Evolutionary conservation across 176 grass and related monocot genomes (phyloP).

Genomic region (Rhynchospora breviuscula): DNA sequence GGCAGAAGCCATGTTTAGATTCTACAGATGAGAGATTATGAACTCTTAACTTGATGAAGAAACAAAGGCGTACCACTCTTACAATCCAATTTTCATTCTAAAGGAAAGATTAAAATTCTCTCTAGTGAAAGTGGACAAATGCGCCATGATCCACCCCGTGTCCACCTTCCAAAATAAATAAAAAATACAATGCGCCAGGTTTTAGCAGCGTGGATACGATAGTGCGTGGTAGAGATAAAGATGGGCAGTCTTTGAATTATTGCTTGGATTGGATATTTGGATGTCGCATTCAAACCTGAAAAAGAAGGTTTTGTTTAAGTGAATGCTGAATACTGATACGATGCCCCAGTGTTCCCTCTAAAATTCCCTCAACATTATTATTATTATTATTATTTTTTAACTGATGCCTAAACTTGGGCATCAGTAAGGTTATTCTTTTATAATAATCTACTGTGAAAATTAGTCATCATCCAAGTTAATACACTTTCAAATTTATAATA

Average conservation of each 20-base stretch:
- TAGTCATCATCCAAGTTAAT: background rate
- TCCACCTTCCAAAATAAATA: too few relatives aligned
- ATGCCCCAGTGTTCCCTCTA: background rate
- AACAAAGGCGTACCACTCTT: background rate
- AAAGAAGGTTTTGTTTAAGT: slow-evolving; percentile 5
- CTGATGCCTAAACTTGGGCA: background rate
- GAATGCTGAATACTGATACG: background rate
- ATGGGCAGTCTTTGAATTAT: slow-evolving; percentile 9
- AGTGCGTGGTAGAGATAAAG: background rate
- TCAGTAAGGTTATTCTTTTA: background rate
- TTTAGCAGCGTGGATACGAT: background rate
- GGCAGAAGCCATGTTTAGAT: slow-evolving; percentile 12
- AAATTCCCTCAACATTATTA: background rate
- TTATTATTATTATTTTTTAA: too few relatives aligned
- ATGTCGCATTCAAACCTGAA: background rate
- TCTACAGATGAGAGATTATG: background rate
- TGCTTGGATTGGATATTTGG: background rate
- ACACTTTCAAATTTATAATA: background rate
- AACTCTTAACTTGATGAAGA: background rate
- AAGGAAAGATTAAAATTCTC: too few relatives aligned
- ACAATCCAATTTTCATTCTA: background rate
- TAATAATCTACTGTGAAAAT: background rate
- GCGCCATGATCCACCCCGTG: too few relatives aligned
- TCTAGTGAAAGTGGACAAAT: background rate
- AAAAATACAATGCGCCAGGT: background rate